phyloP scores from a whole-genome alignment of 345 rosid genomes.

The Salix exigua region DNA sequence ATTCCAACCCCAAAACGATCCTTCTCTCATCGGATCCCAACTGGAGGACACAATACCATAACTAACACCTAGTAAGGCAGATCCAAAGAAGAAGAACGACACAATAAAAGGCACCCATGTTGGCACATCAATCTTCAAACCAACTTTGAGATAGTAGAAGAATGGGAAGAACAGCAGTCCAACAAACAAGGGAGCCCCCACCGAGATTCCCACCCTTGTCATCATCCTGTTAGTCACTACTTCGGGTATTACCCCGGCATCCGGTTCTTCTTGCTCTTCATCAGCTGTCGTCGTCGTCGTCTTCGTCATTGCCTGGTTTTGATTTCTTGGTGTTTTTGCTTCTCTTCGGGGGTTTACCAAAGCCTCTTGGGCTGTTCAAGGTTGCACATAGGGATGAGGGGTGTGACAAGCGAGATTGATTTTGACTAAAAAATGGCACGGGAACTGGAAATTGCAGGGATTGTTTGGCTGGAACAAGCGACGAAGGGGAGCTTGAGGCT shows the following conservation, averaged over 20 bases:
- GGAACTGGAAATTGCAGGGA: conserved; percentile 21
- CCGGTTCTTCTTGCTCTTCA: conserved; percentile 30
- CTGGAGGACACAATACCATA: conserved; percentile 92
- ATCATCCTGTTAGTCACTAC: conserved; percentile 93
- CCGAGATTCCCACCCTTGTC: conserved; percentile 70
- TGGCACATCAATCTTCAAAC: conserved; percentile 72
- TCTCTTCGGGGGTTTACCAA: conserved; percentile 63
- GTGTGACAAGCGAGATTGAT: conserved; percentile 14
- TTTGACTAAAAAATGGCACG: conserved; percentile 1
- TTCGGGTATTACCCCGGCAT: conserved; percentile 72
- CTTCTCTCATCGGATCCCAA: conserved; percentile 95
- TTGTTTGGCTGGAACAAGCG: conserved; percentile 6
- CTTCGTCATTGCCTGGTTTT: conserved; percentile 19
- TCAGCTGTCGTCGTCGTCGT: conserved; percentile 16
- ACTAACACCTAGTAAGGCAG: conserved; percentile 78
- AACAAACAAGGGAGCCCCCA: conserved; percentile 64
- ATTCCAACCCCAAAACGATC: conserved; percentile 85
- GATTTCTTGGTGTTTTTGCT: conserved; percentile 43
- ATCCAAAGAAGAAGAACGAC: conserved; percentile 79
- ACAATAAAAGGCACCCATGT: conserved; percentile 82
- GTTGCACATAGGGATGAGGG: conserved; percentile 43
- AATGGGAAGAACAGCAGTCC: conserved; percentile 84
- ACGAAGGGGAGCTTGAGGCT: neutral
- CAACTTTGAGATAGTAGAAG: conserved; percentile 84
- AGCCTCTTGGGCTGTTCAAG: conserved; percentile 70